These are phyloP conservation scores for Arctium lappa DNA, from an alignment of 129 eudicot genomes.

Conservation along the genomic window DNA sequence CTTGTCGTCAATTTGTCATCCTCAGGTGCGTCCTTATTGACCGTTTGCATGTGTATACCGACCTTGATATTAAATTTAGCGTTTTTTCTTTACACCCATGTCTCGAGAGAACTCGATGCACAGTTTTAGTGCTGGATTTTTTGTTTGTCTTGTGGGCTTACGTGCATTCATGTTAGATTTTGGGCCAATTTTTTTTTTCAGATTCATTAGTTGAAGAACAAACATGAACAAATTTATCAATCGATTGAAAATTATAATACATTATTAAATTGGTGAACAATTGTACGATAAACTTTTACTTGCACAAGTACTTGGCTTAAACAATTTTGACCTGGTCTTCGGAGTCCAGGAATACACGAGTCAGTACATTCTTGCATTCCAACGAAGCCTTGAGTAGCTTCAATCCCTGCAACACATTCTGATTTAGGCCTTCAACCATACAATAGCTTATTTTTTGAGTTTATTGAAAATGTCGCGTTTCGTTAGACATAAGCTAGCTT, in stretches of 20 bases:
- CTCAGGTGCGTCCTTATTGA: conserved; percentile 1
- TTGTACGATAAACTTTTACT: neutral
- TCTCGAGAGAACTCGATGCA: neutral
- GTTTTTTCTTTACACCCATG: neutral
- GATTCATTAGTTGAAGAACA: neutral
- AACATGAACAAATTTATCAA: neutral
- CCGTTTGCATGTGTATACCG: neutral
- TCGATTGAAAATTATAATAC: neutral
- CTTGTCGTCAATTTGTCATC: neutral
- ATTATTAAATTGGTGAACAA: neutral
- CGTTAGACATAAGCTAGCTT: neutral
- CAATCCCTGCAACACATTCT: conserved; percentile 26
- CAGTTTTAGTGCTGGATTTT: neutral
- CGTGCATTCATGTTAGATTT: neutral
- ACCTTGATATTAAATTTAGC: neutral
- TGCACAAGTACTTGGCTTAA: neutral
- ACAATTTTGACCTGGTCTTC: conserved; percentile 27
- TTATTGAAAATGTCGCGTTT: neutral
- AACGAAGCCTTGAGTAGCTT: conserved; percentile 36
- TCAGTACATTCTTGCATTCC: conserved; percentile 36
- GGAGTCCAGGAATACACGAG: conserved; percentile 29
- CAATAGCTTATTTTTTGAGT: neutral
- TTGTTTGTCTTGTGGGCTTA: neutral
- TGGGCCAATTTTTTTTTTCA: neutral
- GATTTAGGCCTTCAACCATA: neutral